A percentile compares a stretch with the other conserved stretches of the same genome.
These are phyloP conservation scores for Aspergillus fumigatus DNA, from an alignment of 2,329 filamentous ascomycete species.

Conservation along the genomic window DNA sequence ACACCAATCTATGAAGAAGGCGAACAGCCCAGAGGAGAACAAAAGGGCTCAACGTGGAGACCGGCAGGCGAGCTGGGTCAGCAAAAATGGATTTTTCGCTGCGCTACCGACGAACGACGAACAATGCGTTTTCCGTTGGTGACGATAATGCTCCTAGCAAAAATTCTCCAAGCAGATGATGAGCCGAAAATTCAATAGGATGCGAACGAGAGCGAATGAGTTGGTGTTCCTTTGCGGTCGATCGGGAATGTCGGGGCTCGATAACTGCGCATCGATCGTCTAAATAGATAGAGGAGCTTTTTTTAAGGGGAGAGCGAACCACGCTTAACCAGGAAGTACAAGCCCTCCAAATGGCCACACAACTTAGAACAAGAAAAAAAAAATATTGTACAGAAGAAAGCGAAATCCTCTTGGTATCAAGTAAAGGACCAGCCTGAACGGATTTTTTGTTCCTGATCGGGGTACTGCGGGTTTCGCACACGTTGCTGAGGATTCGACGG, in stretches of 20 bases:
- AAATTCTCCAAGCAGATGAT: constrained; percentile 2
- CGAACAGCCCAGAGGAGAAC: constrained; percentile 7
- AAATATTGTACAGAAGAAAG: constrained; percentile 1
- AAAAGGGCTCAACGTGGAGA: constrained; percentile 15
- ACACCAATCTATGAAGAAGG: constrained; percentile 9
- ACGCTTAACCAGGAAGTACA: constrained; percentile 18
- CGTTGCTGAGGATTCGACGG: neutral
- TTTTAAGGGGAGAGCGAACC: constrained; percentile 20
- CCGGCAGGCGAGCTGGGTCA: constrained; percentile 18
- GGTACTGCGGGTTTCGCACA: neutral
- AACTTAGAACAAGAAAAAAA: constrained; percentile 3
- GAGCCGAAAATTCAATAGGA: neutral
- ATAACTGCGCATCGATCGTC: constrained; percentile 15
- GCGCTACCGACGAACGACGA: constrained; percentile 9
- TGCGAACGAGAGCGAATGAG: constrained; percentile 3
- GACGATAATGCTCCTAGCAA: neutral
- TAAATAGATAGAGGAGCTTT: constrained; percentile 10
- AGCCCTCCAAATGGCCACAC: constrained; percentile 17
- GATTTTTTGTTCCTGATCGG: neutral
- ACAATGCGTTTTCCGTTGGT: neutral
- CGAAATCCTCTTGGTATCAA: constrained; percentile 6
- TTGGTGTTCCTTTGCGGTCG: constrained; percentile 7
- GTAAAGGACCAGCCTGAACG: constrained; percentile 19
- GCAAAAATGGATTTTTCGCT: constrained; percentile 18
- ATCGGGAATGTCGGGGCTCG: constrained; percentile 12